Conservation (phyloP, 2,329 filamentous ascomycete species). For the Bertia moriformis region DNA sequence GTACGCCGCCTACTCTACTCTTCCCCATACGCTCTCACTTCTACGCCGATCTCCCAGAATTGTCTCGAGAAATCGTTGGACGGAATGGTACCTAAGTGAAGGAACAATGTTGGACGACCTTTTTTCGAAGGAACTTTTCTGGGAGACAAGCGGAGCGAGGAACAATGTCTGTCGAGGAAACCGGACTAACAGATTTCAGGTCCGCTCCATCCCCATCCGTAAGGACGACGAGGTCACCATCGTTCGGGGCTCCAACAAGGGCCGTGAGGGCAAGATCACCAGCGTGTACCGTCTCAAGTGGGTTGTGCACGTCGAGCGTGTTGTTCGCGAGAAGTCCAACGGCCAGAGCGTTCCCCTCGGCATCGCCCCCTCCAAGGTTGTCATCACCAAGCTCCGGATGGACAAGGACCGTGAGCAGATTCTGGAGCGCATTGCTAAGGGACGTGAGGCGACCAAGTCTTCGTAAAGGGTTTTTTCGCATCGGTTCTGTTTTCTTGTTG, state of each 20-base stretch:
- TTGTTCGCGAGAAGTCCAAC: conserved; percentile 92
- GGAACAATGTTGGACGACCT: no score
- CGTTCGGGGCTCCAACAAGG: conserved; percentile 88
- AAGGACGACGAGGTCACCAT: conserved; percentile 94
- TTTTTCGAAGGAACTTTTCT: no score
- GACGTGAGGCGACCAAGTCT: conserved; percentile 39
- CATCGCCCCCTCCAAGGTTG: conserved; percentile 90
- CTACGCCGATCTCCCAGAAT: neutral
- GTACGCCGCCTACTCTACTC: conserved; percentile 42
- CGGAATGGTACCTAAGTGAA: no score
- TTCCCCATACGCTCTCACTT: neutral
- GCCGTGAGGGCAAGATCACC: conserved; percentile 94
- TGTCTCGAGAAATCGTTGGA: neutral
- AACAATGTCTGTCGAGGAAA: neutral
- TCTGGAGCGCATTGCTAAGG: conserved; percentile 69
- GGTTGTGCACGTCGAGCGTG: conserved; percentile 90
- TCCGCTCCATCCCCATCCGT: conserved; percentile 90
- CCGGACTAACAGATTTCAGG: conserved; percentile 30
- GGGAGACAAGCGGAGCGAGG: no score
- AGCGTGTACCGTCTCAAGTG: conserved; percentile 98
- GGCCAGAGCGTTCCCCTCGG: conserved; percentile 90
- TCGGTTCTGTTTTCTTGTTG: neutral
- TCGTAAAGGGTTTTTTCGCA: neutral
- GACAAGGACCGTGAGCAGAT: conserved; percentile 88
- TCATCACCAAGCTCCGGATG: conserved; percentile 98